Evolutionary conservation across 2,329 filamentous ascomycete genomes (phyloP).

Genomic region (Penicillium occitanis): DNA sequence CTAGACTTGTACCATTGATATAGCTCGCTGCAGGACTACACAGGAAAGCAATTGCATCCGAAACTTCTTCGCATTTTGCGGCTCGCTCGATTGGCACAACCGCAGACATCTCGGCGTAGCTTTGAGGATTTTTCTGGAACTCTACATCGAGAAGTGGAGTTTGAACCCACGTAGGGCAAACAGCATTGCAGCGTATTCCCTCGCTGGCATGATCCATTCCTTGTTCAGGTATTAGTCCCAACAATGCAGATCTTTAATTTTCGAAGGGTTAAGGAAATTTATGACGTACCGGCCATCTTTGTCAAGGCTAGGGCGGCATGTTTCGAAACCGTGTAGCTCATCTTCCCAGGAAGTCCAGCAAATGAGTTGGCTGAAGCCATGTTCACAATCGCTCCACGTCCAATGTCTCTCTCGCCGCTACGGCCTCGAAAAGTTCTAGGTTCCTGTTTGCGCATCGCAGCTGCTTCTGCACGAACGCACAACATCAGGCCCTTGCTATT

Average conservation of each 20-base stretch:
- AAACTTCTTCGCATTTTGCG: constrained; percentile 2
- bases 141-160: constrained; percentile 7
- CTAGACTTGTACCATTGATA: constrained; percentile 12
- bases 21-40: constrained; percentile 2
- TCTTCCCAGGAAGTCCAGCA: constrained; percentile 12
- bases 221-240: not conserved
- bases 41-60: constrained; percentile 9
- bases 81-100: constrained; percentile 1
- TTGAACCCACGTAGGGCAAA: constrained; percentile 1
- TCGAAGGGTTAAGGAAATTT: too few species aligned
- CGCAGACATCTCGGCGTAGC: not conserved
- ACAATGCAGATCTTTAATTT: too few species aligned
- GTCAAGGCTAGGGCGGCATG: constrained; percentile 1
- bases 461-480: constrained; percentile 5
- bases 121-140: not conserved
- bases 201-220: constrained; percentile 3
- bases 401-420: constrained; percentile 10
- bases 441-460: constrained; percentile 9
- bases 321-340: constrained; percentile 9
- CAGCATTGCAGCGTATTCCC: constrained; percentile 11
- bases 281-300: not conserved
- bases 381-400: constrained; percentile 9
- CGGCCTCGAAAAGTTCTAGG: not conserved
- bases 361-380: constrained; percentile 13
- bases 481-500: constrained; percentile 10